These are phyloP conservation scores for Aureobasidium sp. DNA, from an alignment of 2,329 filamentous ascomycete species.

Conservation along the genomic window DNA sequence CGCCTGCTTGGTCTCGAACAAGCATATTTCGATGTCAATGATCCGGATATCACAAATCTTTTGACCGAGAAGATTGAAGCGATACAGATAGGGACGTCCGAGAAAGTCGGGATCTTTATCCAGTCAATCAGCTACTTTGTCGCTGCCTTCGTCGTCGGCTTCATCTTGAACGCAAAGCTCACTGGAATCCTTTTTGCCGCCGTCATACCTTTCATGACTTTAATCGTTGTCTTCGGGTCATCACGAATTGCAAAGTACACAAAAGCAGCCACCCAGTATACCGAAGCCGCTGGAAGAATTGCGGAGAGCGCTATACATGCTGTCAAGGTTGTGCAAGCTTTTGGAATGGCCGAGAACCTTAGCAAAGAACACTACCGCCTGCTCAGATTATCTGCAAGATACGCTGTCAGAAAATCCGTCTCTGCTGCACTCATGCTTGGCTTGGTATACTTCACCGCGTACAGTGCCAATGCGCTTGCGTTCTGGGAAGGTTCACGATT, in stretches of 20 bases:
- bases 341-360: constrained; percentile 35
- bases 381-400: constrained; percentile 28
- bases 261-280: constrained; percentile 30
- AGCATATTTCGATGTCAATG: constrained; percentile 43
- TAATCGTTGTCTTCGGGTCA: constrained; percentile 36
- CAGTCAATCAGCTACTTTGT: constrained; percentile 39
- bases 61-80: constrained; percentile 39
- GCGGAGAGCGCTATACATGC: constrained; percentile 39
- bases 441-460: constrained; percentile 37
- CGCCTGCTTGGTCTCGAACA: constrained; percentile 44
- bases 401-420: constrained; percentile 35
- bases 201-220: constrained; percentile 42
- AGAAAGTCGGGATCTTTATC: constrained; percentile 41
- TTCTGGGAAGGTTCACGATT: constrained; percentile 37
- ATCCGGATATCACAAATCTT: constrained; percentile 41
- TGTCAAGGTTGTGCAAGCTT: constrained; percentile 42
- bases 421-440: constrained; percentile 36
- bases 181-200: constrained; percentile 37
- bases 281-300: constrained; percentile 36
- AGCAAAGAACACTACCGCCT: constrained; percentile 31
- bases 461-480: constrained; percentile 38
- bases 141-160: constrained; percentile 38
- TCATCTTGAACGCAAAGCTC: constrained; percentile 35
- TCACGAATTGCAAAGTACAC: constrained; percentile 34
- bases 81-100: constrained; percentile 40